A percentile compares a stretch with the other conserved stretches of the same genome.
Conservation (phyloP, 2,329 filamentous ascomycete species). For the Penicillium nordicum region DNA sequence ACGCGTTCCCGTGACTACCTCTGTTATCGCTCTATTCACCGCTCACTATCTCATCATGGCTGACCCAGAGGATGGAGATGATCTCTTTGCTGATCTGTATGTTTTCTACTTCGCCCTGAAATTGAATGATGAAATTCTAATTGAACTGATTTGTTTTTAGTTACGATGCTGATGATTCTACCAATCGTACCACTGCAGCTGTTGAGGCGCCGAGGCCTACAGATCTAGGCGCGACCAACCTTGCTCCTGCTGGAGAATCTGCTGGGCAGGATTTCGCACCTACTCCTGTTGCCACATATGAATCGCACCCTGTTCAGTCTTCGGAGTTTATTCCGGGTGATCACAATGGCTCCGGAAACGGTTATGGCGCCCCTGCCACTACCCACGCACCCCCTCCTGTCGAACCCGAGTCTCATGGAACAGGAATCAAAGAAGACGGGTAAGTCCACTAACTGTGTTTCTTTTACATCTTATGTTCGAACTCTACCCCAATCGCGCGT, state of each 20-base stretch:
- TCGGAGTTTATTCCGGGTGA: conserved; percentile 23
- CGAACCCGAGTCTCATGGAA: conserved; percentile 38
- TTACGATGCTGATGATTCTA: conserved; percentile 64
- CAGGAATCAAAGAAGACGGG: conserved; percentile 81
- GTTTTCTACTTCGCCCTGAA: conserved; percentile 32
- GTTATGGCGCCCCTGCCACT: conserved; percentile 24
- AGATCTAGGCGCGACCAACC: conserved; percentile 34
- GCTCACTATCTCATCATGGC: conserved; percentile 57
- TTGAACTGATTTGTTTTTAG: conserved; percentile 37
- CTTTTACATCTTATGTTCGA: conserved; percentile 17
- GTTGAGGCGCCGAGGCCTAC: conserved; percentile 38
- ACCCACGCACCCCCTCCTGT: conserved; percentile 18
- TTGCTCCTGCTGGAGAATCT: conserved; percentile 31
- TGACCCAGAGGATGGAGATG: conserved; percentile 80
- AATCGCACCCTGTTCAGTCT: conserved; percentile 22
- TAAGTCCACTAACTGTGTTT: conserved; percentile 55
- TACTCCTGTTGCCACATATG: conserved; percentile 28
- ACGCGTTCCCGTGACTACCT: not conserved
- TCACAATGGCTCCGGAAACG: conserved; percentile 26
- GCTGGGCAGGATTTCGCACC: conserved; percentile 32
- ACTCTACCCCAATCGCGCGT: conserved; percentile 4
- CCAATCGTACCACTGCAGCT: conserved; percentile 32
- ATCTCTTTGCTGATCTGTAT: conserved; percentile 94
- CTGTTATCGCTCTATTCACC: not conserved
- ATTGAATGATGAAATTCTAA: conserved; percentile 4